These are phyloP conservation scores for Zygosaccharomyces lentus DNA, from an alignment of 805 yeast species.

Conservation along the genomic window DNA sequence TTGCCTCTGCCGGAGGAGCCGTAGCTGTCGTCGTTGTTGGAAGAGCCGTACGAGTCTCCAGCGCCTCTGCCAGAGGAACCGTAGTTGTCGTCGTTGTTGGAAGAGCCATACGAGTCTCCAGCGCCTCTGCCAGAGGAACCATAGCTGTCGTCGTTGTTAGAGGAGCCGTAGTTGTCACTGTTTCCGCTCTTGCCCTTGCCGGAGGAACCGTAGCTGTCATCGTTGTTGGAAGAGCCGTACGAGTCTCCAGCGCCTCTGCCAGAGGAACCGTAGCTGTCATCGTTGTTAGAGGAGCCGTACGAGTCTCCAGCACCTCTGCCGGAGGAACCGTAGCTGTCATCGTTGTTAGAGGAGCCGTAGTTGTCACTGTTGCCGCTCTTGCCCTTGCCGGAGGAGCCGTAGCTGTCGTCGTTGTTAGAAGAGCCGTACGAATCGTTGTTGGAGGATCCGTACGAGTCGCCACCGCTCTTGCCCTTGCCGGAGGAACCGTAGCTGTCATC, in stretches of 20 bases:
- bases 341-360: constrained; percentile 19
- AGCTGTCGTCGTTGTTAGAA: constrained; percentile 22
- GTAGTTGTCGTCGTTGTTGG: constrained; percentile 16
- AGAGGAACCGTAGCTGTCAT: constrained; percentile 33
- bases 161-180: constrained; percentile 9
- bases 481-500: constrained; percentile 25
- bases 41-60: constrained; percentile 29
- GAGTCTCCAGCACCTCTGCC: constrained; percentile 28
- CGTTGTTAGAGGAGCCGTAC: constrained; percentile 19
- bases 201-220: constrained; percentile 9
- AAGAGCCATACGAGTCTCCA: constrained; percentile 21
- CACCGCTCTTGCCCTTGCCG: constrained; percentile 25
- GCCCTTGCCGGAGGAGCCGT: constrained; percentile 29
- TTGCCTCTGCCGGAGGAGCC: constrained; percentile 27
- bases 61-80: constrained; percentile 26
- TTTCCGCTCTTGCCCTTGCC: constrained; percentile 26
- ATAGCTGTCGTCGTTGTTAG: constrained; percentile 8
- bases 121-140: constrained; percentile 12
- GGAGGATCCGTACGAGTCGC: constrained; percentile 31
- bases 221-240: constrained; percentile 18
- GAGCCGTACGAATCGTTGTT: constrained; percentile 18
- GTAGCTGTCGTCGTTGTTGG: constrained; percentile 25
- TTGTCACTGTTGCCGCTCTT: constrained; percentile 24
- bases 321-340: constrained; percentile 12
- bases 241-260: constrained; percentile 28